Base-by-base conservation (phyloP, 169 alveolate genomes). In the Plasmodium reichenowi region DNA sequence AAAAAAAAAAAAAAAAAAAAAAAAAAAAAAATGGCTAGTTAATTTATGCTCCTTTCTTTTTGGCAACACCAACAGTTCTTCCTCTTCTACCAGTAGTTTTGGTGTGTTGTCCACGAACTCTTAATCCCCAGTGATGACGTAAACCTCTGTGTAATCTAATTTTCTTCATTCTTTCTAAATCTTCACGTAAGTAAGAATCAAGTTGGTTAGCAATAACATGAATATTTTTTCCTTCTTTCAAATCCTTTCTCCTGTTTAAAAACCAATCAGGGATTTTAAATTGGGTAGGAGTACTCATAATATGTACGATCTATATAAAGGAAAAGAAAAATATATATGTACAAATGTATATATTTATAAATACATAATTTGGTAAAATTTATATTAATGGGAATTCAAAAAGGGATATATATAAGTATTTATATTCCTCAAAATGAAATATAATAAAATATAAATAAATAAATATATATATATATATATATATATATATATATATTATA, bases 61-160 rank as follows among this genome's bases (percentile, higher is more conserved):
- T 98, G 88, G 98, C 96, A 73, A 98, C 99, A 78, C 99, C 99
- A 83, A 98, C 98, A 88, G 99, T 97, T 88, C 98, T 95, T 88
- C 99, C 99, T 94, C 98, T 98, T 93, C 99, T 97, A 56, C 99
- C 99, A 63, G 99, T 98, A 60, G 99, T 97, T 96, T 97, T 97
- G 94, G 99, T 98, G 95, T 98, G 99, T 96, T 99, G 99, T 59
- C 99, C 99, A 88, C 99, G 98, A 91, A 98, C 99, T 93, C 98
- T 97, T 71, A 98, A 95, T 88, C 99, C 99, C 98, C 99, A 97
- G 97, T 96, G 97, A 95, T 98, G 99, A 92, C 99, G 98, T 93
- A 98, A 96, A 94, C 99, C 99, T 92, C 99, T 95, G 97, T 98
- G 99, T 59, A 96, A 95, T 90, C 98, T 95, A 95, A 98, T 98